Base-by-base conservation (phyloP, 2,329 filamentous ascomycete species). In the Diaporthe caulivora region DNA sequence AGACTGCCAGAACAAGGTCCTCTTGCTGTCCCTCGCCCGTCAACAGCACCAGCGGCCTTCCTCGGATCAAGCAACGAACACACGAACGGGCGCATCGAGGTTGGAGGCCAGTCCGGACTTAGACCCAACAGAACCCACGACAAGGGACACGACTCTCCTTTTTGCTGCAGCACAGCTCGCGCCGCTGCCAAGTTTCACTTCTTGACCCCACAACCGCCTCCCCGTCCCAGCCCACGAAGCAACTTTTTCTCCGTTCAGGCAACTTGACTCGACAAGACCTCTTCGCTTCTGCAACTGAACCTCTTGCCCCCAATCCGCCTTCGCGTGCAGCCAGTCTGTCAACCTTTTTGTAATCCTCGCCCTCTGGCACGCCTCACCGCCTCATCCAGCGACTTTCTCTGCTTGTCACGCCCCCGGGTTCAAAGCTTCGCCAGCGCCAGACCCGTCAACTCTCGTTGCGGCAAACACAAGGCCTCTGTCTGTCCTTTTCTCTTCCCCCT, bases 131-230 rank as follows among this genome's bases (percentile, higher is more conserved):
- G 31, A 34, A 71, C 26, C 31, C 40, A 67, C 69, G 67, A 71
- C 55, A 55, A 72, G 47, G 49, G 47, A 60, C 42, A 69, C 54
- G 64, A 72, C 70, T 72, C 73, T 72, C 73, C 73, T 74, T 70
- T 70, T 42, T 47, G 54, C 72, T 73, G 72, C 72, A 73, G 71
- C 70, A 64, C 64, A 70, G 62, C 64, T 49, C 62, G 54, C 49
- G 58, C 72, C 64, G 71, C 73, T 75, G 73, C 73, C 73, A 75
- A 75, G 73, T 75, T 75, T 73, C 73, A 55, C 62, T 70, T 70
- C 69, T 68, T 44, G 55, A 60, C 69, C 67, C 51, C 67, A 64
- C 67, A 65, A 64, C 57, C 57, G 58, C 49, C 17, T 67, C 47
- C 51, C 49, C 60, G 57, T 67, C 58, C 58, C 54, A 69, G 53